Evolutionary conservation across 108 stramenopile genomes (phyloP), one percentile per base, ranked within the genome.

Genomic region (Aurantiochytrium sp.): DNA sequence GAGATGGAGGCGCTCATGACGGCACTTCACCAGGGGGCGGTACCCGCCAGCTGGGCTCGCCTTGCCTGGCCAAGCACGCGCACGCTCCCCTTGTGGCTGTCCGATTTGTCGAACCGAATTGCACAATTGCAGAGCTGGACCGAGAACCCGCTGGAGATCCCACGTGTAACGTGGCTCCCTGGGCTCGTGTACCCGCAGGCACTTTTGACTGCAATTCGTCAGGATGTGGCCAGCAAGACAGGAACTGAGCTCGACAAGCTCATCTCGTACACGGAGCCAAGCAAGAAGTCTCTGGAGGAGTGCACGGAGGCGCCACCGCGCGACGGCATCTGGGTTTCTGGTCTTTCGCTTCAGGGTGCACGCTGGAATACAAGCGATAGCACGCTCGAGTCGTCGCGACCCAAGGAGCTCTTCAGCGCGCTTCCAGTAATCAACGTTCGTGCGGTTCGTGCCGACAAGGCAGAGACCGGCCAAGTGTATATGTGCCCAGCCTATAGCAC

Each of bases 161-260:
- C 96, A 18, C 96, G 94, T 83, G 96, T 96, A 58, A 97, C 96
- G n/a, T 96, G 95, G 96, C 28, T 97, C 59, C 91, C 93, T 49
- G 96, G 96, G 5, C 89, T 97, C 42, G 94, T 96, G 21, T 97
- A 96, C 91, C 97, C 97, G 5, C 96, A 95, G 73, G 95, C 95
- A 87, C 96, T 97, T 92, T 89, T 97, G 72, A 97, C 96, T n/a
- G 96, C 96, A 43, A 94, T 97, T 59, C 95, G 96, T 51, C 97
- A 97, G 91, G 96, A 96, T 47, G 94, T 96, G 8, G 96, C 97
- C 23, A 96, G 96, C 60, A 95, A 94, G 91, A 95, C 96, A 57
- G 76, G 90, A 42, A 96, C 95, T 94, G 96, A 96, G 88, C 90
- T 97, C 29, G 96, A 97, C 90, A 96, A 96, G 91, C 92, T 97